Evolutionary conservation across 306 rosid genomes (phyloP).

Genomic region (Sicyos baderoa): DNA sequence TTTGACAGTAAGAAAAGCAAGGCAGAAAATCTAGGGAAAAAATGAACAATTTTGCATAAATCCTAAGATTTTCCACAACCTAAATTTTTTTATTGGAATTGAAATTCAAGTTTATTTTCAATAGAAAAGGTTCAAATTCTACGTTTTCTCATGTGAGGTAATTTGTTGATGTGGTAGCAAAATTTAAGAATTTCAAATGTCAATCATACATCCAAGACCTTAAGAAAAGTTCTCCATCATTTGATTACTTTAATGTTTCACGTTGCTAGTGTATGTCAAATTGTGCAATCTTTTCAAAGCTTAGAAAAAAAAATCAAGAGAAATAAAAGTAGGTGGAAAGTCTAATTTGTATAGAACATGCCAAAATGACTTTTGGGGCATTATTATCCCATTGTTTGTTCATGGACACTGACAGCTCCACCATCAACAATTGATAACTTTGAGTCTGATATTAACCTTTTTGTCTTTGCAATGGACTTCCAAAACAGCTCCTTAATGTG

Average conservation of each 20-base stretch:
- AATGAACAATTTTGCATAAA: background rate
- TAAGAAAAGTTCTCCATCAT: background rate
- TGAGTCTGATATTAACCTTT: conserved; percentile 4
- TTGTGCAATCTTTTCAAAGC: conserved; percentile 9
- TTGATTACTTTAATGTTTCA: background rate
- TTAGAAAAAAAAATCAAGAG: background rate
- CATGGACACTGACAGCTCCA: conserved; percentile 13
- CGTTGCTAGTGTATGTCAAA: conserved; percentile 3
- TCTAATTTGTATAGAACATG: background rate
- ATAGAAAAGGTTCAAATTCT: too few species aligned
- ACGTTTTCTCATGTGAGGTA: background rate
- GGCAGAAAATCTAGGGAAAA: background rate
- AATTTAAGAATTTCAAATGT: background rate
- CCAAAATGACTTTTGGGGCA: background rate
- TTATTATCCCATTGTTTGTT: conserved; percentile 5
- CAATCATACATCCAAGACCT: background rate
- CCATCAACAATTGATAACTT: background rate
- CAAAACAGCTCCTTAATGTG: background rate
- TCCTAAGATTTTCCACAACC: background rate
- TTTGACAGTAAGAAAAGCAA: background rate
- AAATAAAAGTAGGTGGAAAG: conserved; percentile 9
- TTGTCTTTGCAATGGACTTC: background rate
- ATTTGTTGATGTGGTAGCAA: background rate
- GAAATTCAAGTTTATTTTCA: too few species aligned
- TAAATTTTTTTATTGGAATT: background rate